phyloP scores from a whole-genome alignment of 1,139 yeast genomes.

The Hyphopichia fennica region DNA sequence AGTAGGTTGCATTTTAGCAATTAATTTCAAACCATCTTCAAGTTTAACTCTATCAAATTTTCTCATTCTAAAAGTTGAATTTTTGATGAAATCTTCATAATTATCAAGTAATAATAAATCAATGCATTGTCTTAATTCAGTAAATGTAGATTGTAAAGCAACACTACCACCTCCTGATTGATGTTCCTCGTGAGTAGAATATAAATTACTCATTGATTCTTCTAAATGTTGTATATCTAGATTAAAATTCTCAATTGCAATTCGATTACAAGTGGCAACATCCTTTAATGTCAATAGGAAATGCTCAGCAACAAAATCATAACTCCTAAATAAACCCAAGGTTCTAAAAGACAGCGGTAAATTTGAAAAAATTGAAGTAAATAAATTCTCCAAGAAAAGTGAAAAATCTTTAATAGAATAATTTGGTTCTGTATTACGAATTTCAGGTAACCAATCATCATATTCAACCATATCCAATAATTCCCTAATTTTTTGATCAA shows the following conservation, averaged over 20 bases:
- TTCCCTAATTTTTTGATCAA: slow-evolving; percentile 76
- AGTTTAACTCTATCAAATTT: slow-evolving; percentile 41
- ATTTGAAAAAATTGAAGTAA: slow-evolving; percentile 81
- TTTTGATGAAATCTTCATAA: slow-evolving; percentile 40
- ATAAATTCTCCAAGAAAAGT: slow-evolving; percentile 81
- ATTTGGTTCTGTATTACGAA: slow-evolving; percentile 61
- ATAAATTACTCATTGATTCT: slow-evolving; percentile 36
- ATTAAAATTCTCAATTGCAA: slow-evolving; percentile 45
- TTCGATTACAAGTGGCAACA: slow-evolving; percentile 40
- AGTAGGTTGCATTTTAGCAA: slow-evolving; percentile 35
- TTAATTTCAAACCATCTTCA: slow-evolving; percentile 42
- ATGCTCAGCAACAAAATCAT: slow-evolving; percentile 78
- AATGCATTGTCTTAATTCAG: slow-evolving; percentile 46
- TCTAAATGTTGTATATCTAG: slow-evolving; percentile 44
- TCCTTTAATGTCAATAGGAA: slow-evolving; percentile 61
- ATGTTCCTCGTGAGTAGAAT: slow-evolving; percentile 18
- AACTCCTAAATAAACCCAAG: slow-evolving; percentile 77
- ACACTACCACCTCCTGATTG: slow-evolving; percentile 23
- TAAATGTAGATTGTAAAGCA: slow-evolving; percentile 45
- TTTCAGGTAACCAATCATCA: slow-evolving; percentile 65
- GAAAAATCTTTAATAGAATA: slow-evolving; percentile 81
- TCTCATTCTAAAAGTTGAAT: slow-evolving; percentile 41
- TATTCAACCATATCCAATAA: slow-evolving; percentile 84
- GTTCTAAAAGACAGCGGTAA: slow-evolving; percentile 79
- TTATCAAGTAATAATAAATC: slow-evolving; percentile 40